These are phyloP conservation scores for Vararia minispora DNA, from an alignment of 768 basidiomycete genomes.

Conservation along the genomic window DNA sequence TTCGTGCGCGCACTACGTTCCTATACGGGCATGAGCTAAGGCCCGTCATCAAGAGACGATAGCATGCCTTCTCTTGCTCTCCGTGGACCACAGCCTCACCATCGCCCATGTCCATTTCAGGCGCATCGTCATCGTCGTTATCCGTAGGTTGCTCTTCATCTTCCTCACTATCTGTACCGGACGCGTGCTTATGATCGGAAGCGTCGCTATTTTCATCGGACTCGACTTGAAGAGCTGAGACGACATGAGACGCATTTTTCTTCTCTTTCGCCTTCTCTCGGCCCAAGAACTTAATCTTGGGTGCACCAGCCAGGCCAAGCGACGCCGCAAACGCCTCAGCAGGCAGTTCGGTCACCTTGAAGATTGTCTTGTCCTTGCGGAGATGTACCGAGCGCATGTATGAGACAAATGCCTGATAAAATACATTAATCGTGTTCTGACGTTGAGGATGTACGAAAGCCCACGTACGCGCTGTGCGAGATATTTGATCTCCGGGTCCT, in stretches of 20 bases:
- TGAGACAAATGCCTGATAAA: conserved; percentile 78
- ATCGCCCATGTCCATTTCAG: background rate
- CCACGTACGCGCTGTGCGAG: conserved; percentile 77
- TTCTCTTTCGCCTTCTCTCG: conserved; percentile 58
- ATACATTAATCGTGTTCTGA: background rate
- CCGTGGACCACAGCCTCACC: background rate
- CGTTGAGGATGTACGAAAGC: background rate
- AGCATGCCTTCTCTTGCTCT: conserved; percentile 4
- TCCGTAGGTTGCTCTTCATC: conserved; percentile 20
- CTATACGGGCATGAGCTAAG: too few relatives aligned
- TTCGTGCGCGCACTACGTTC: conserved; percentile 63
- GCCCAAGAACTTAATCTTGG: conserved; percentile 84
- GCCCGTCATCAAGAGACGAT: too few relatives aligned
- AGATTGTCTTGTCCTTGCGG: conserved; percentile 89
- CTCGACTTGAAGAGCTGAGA: conserved; percentile 25
- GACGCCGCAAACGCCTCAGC: conserved; percentile 78
- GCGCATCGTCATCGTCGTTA: background rate
- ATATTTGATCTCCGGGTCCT: conserved; percentile 95
- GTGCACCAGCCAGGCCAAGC: conserved; percentile 86
- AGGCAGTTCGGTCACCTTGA: conserved; percentile 77
- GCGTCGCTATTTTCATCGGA: conserved; percentile 13
- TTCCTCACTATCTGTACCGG: conserved; percentile 3
- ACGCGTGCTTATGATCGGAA: conserved; percentile 11
- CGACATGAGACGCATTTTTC: conserved; percentile 58
- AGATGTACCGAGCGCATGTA: conserved; percentile 89